Evolutionary conservation across 495 filamentous ascomycete genomes (phyloP).

Genomic region (Friedmanniomyces simplex): DNA sequence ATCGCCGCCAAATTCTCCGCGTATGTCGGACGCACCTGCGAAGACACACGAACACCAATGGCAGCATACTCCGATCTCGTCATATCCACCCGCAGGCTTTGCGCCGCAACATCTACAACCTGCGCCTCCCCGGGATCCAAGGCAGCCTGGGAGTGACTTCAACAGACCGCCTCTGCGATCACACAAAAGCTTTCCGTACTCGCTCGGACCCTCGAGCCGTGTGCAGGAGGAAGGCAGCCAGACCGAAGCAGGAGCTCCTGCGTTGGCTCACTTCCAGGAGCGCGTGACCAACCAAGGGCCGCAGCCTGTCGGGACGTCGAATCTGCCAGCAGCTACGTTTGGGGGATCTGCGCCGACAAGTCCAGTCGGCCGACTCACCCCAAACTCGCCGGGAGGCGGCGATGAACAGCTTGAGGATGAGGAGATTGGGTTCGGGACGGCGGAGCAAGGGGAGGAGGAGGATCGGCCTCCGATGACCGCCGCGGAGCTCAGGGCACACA

Average conservation of each 20-base stretch:
- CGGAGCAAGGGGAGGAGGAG: constrained; percentile 44
- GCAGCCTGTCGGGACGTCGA: constrained; percentile 4
- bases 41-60: constrained; percentile 10
- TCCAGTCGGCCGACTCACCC: constrained; percentile 28
- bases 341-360: constrained; percentile 31
- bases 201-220: constrained; percentile 23
- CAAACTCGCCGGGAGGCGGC: constrained; percentile 22
- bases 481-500: constrained; percentile 63
- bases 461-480: constrained; percentile 49
- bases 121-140: constrained; percentile 17
- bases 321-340: constrained; percentile 6
- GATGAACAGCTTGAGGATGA: constrained; percentile 20
- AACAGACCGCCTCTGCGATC: constrained; percentile 23
- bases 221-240: constrained; percentile 5
- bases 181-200: constrained; percentile 32
- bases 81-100: constrained; percentile 21
- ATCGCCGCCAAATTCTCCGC: constrained; percentile 21
- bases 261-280: background rate
- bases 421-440: constrained; percentile 30
- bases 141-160: constrained; percentile 4
- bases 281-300: constrained; percentile 6
- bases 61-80: constrained; percentile 2
- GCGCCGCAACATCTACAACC: constrained; percentile 26
- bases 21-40: constrained; percentile 16
- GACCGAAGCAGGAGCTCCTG: background rate